Conservation (phyloP, 768 basidiomycete species). For the Suillus alpinus region DNA sequence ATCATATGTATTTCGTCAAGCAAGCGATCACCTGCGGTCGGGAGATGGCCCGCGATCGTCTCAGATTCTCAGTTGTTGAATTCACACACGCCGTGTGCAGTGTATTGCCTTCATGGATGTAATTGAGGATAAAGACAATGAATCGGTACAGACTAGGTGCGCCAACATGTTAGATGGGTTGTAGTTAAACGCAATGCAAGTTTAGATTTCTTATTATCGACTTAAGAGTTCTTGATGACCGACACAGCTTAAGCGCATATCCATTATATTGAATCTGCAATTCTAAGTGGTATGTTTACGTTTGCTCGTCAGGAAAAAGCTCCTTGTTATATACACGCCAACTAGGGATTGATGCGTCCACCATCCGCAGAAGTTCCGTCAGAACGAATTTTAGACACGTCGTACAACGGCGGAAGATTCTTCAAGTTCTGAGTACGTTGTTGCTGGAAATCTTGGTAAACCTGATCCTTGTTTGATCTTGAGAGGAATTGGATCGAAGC, state of each 20-base stretch:
- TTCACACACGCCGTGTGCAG: not conserved
- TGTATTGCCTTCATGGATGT: not conserved
- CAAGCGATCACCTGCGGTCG: too few relatives aligned
- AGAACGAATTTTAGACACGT: constrained; percentile 16
- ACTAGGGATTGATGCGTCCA: not conserved
- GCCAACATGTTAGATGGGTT: not conserved
- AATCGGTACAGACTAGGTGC: not conserved
- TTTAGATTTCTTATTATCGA: not conserved
- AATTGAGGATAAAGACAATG: not conserved
- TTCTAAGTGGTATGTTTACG: not conserved
- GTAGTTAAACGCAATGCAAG: not conserved
- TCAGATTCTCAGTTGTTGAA: too few relatives aligned
- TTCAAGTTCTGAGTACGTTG: constrained; percentile 14
- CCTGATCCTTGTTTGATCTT: constrained; percentile 33
- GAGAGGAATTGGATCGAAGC: constrained; percentile 43
- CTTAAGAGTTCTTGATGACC: not conserved
- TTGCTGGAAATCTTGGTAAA: constrained; percentile 25
- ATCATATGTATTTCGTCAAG: not conserved
- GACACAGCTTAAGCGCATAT: not conserved
- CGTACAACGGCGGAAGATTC: constrained; percentile 21
- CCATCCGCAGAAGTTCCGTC: constrained; percentile 19
- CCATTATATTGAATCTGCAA: not conserved
- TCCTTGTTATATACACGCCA: not conserved
- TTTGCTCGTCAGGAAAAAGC: not conserved
- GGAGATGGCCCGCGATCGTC: too few relatives aligned